These are phyloP conservation scores for Alternaria viburni DNA, from an alignment of 2,329 filamentous ascomycete genomes.

Conservation along the genomic window DNA sequence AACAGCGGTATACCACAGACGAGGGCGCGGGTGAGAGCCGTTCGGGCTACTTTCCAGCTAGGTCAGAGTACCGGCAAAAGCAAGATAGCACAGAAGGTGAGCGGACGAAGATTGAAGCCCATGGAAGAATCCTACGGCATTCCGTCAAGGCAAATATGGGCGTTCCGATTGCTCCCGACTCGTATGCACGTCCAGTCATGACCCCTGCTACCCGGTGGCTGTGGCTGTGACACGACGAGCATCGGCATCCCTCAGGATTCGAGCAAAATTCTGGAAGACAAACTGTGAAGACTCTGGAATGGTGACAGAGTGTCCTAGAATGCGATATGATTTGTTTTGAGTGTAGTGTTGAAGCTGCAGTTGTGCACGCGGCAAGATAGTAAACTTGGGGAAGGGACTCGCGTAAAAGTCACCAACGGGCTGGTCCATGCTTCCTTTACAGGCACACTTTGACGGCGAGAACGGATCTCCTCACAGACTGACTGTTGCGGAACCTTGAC, in stretches of 20 bases:
- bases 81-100: not conserved
- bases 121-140: conserved; percentile 4
- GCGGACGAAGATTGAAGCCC: conserved; percentile 2
- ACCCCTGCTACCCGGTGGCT: conserved; percentile 12
- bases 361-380: not conserved
- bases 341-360: not conserved
- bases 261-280: not conserved
- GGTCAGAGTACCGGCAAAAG: conserved; percentile 1
- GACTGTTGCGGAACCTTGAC: conserved; percentile 15
- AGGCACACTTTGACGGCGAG: conserved; percentile 16
- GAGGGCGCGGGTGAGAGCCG: not conserved
- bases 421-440: conserved; percentile 16
- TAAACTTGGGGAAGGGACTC: conserved; percentile 5
- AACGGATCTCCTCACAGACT: conserved; percentile 19
- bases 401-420: conserved; percentile 6
- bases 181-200: conserved; percentile 13
- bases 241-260: not conserved
- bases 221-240: conserved; percentile 10
- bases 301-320: not conserved
- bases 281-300: too few relatives aligned
- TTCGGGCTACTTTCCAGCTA: not conserved
- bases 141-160: conserved; percentile 1
- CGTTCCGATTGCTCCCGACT: conserved; percentile 17
- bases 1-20: not conserved
- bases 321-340: not conserved